Conservation (phyloP, 179 eudicot genomes). For the Beta corolliflora region DNA sequence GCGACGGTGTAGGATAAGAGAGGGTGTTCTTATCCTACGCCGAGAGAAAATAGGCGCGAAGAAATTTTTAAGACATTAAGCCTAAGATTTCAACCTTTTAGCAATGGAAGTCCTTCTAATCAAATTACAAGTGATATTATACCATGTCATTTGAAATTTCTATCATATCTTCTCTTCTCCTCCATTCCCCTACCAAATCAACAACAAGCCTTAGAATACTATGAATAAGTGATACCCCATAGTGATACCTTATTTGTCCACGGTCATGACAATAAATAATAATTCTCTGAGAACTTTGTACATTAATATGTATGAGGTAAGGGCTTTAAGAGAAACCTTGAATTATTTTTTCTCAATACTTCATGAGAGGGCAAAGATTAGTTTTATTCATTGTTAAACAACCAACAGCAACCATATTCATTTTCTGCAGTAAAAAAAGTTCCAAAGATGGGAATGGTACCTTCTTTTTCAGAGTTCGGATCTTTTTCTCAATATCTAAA, state of each 20-base stretch:
- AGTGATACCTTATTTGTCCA: neutral
- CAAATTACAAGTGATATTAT: too few relatives aligned
- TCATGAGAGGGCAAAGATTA: neutral
- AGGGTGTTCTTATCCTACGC: too few relatives aligned
- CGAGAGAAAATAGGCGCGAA: too few relatives aligned
- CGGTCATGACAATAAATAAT: neutral
- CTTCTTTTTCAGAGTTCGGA: slow-evolving; percentile 91
- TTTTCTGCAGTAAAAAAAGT: neutral
- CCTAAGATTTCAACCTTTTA: too few relatives aligned
- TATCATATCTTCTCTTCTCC: too few relatives aligned
- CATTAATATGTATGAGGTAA: neutral
- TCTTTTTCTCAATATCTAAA: slow-evolving; percentile 75
- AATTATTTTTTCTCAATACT: neutral
- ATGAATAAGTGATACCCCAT: neutral
- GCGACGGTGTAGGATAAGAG: too few relatives aligned
- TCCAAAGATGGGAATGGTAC: slow-evolving; percentile 35
- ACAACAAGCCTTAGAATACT: neutral
- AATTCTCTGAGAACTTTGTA: too few relatives aligned
- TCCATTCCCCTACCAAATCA: too few relatives aligned
- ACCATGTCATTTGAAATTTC: too few relatives aligned
- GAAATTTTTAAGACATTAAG: too few relatives aligned
- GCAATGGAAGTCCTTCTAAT: too few relatives aligned
- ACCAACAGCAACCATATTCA: neutral
- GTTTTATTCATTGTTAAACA: neutral
- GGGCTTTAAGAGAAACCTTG: neutral